These are phyloP conservation scores for Trichoderma harzianum DNA, from an alignment of 2,329 filamentous ascomycete genomes.

Conservation along the genomic window DNA sequence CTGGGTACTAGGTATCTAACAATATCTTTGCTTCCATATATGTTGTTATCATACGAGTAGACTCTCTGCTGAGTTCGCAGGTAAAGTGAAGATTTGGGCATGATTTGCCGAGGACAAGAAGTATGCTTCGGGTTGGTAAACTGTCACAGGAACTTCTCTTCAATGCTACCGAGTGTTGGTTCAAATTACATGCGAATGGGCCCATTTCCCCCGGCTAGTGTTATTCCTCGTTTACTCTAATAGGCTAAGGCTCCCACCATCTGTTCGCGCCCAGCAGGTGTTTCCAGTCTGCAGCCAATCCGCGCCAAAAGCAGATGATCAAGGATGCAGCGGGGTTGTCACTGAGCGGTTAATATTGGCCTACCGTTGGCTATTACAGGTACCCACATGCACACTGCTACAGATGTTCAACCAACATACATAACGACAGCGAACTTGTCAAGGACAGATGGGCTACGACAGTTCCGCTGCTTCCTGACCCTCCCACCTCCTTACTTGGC, in stretches of 20 bases:
- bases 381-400: neutral
- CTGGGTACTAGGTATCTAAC: no score
- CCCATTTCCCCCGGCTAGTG: neutral
- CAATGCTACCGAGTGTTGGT: neutral
- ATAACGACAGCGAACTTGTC: neutral
- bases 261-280: neutral
- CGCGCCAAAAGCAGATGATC: neutral
- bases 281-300: neutral
- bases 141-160: neutral
- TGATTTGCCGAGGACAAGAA: neutral
- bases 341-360: constrained; percentile 8
- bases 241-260: neutral
- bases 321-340: neutral
- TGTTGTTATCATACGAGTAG: no score
- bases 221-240: neutral
- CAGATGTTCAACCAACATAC: constrained; percentile 10
- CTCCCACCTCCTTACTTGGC: neutral
- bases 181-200: neutral
- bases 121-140: neutral
- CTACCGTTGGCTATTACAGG: neutral
- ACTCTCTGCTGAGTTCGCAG: neutral
- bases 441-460: neutral
- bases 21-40: neutral
- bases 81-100: neutral
- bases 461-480: neutral